Percentiles rank a stretch among this genome's conserved stretches.
Conservation (phyloP, 306 rosid species). For the Cicer cuneatum region DNA sequence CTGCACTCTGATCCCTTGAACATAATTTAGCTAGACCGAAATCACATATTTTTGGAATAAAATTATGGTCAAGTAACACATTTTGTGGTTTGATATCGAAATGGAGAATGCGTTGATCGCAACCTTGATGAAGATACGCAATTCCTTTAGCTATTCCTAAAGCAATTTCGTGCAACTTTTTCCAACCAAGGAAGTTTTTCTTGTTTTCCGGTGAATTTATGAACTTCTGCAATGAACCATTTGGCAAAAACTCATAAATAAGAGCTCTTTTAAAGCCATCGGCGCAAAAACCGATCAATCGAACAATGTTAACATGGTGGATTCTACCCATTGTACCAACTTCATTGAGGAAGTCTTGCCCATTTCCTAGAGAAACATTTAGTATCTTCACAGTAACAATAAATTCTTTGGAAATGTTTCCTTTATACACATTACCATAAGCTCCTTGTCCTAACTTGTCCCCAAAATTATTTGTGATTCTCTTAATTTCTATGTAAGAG, state of each 20-base stretch:
- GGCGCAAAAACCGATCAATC: slow-evolving; percentile 13
- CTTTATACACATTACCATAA: slow-evolving; percentile 48
- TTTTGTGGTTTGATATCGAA: slow-evolving; percentile 37
- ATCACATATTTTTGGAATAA: slow-evolving; percentile 43
- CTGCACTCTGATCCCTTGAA: slow-evolving; percentile 19
- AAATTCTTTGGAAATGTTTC: slow-evolving; percentile 31
- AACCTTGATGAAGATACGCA: slow-evolving; percentile 30
- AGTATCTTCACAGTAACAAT: slow-evolving; percentile 46
- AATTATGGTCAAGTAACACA: slow-evolving; percentile 1
- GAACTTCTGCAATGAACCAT: slow-evolving; percentile 48
- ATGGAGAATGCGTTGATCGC: slow-evolving; percentile 24
- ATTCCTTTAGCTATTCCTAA: slow-evolving; percentile 37
- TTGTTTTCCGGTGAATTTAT: neutral
- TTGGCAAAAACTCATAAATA: slow-evolving; percentile 46
- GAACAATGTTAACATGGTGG: slow-evolving; percentile 44
- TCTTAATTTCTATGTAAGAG: slow-evolving; percentile 44
- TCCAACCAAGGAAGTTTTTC: slow-evolving; percentile 27
- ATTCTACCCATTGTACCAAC: slow-evolving; percentile 26
- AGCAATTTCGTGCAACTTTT: slow-evolving; percentile 33
- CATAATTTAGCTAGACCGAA: slow-evolving; percentile 55
- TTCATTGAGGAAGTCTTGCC: slow-evolving; percentile 45
- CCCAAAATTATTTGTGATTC: slow-evolving; percentile 6
- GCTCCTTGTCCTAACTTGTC: slow-evolving; percentile 50
- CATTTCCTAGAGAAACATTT: slow-evolving; percentile 31
- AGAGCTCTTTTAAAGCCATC: slow-evolving; percentile 46